Conservation (phyloP, 2,329 filamentous ascomycete species). For the Fusarium clavum region DNA sequence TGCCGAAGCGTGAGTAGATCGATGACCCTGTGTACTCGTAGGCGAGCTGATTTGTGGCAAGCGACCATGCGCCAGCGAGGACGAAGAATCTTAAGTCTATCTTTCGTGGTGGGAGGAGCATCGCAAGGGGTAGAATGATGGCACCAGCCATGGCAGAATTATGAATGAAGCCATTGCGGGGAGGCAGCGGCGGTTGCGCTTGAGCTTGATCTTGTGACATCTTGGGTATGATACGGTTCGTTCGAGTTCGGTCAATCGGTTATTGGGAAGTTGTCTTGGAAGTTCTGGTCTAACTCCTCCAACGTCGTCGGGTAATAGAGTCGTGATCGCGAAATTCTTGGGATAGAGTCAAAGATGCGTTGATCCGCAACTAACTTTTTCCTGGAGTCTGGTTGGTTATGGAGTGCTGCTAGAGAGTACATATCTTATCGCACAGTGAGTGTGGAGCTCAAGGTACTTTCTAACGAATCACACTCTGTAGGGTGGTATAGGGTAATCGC, state of each 20-base stretch:
- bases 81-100: conserved; percentile 63
- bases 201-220: conserved; percentile 48
- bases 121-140: conserved; percentile 59
- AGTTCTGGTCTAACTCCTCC: background rate
- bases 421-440: background rate
- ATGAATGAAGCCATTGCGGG: conserved; percentile 56
- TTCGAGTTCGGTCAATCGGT: background rate
- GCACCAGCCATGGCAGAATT: conserved; percentile 61
- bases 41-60: conserved; percentile 66
- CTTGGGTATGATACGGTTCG: background rate
- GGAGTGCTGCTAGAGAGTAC: background rate
- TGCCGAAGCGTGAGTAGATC: conserved; percentile 60
- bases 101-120: conserved; percentile 64
- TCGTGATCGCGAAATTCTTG: conserved; percentile 15
- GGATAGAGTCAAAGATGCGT: conserved; percentile 15
- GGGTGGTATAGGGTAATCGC: background rate
- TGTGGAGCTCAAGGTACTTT: background rate
- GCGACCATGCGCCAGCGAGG: conserved; percentile 62
- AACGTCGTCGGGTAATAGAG: background rate
- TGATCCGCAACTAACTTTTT: conserved; percentile 34
- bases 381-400: conserved; percentile 17
- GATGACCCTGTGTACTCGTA: conserved; percentile 68
- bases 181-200: conserved; percentile 46
- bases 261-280: background rate
- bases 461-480: background rate